These are phyloP conservation scores for Pholiota molesta DNA, from an alignment of 768 basidiomycete genomes.

Conservation along the genomic window DNA sequence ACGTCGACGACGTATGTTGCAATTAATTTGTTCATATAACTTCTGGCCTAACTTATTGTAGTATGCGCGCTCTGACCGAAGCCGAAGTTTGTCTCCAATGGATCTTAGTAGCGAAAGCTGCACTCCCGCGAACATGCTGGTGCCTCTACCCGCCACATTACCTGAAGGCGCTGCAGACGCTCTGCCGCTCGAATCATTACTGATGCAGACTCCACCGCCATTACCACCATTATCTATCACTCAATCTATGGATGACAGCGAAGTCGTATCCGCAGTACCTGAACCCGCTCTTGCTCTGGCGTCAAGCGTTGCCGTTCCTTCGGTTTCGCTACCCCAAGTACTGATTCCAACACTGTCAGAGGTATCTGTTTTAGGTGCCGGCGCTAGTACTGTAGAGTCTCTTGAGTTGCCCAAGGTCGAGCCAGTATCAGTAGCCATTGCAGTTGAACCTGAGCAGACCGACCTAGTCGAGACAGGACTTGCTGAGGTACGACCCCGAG, in stretches of 20 bases:
- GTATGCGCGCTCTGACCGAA: conserved; percentile 31
- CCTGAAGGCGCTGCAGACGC: not conserved
- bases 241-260: not conserved
- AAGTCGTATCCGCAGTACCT: not conserved
- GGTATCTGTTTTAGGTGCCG: not conserved
- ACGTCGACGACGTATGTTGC: conserved; percentile 21
- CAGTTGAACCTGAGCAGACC: not conserved
- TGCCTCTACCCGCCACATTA: conserved; percentile 8
- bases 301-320: not conserved
- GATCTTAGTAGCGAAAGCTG: conserved; percentile 56
- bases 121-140: conserved; percentile 25
- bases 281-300: not conserved
- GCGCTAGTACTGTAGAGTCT: not conserved
- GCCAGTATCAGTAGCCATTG: not conserved
- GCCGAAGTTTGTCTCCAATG: conserved; percentile 60
- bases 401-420: not conserved
- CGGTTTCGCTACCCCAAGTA: not conserved
- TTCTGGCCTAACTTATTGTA: conserved; percentile 5
- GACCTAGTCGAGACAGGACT: not conserved
- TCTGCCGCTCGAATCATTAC: not conserved
- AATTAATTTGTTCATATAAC: not conserved
- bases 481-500: not conserved
- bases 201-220: not conserved
- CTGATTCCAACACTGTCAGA: not conserved
- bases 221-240: not conserved